Base-by-base conservation (phyloP, 2,329 filamentous ascomycete species). In the Aureobasidium namibiae region DNA sequence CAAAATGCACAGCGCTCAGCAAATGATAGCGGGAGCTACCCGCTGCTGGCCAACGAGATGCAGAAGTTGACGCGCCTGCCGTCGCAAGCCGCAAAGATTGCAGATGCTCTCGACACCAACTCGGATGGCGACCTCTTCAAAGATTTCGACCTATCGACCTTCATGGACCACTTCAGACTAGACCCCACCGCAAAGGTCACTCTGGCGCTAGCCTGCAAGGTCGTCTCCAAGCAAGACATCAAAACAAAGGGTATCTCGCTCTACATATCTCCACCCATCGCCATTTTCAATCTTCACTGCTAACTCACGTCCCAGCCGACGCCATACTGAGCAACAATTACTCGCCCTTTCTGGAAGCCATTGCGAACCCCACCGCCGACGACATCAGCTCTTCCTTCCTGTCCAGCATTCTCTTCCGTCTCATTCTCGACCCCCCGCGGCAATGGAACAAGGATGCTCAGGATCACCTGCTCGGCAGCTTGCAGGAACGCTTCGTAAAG, bases 111-210 rank as follows among this genome's bases (percentile, higher is more conserved):
- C 70, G 92, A 96, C 73, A 87, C 86, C 1, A 56, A 34, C 21
- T 89, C 86, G 21, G 92, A 94, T 65, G 91, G 94, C 67, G 92
- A 99, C 67, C 84, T 96, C 62, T 96, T 96, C 72, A 88, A 91
- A 60, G 92, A 97, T 70, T 96, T 99, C 68, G 92, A 99, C 70
- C 82, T 99, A n/a, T 88, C 89, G 2, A 89, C 88, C 1, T 97
- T 99, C 71, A 86, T 97, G 80, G 89, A 95, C 64, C 92, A 97
- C 73, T 99, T 99, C 78, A 91, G 92, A 71, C 81, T 96, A 57
- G 92, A 96, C 75, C 85, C 90, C 10, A 74, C 96, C 48, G 85
- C 91, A 68, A 95, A 95, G 78, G 89, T 90, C 41, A 83, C 95
- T 62, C 80, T 99, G 63, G 90, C 90, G 52, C 79, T 96, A 60